Evolutionary conservation across 768 basidiomycete genomes (phyloP).

Genomic region (Dioszegia hungarica): DNA sequence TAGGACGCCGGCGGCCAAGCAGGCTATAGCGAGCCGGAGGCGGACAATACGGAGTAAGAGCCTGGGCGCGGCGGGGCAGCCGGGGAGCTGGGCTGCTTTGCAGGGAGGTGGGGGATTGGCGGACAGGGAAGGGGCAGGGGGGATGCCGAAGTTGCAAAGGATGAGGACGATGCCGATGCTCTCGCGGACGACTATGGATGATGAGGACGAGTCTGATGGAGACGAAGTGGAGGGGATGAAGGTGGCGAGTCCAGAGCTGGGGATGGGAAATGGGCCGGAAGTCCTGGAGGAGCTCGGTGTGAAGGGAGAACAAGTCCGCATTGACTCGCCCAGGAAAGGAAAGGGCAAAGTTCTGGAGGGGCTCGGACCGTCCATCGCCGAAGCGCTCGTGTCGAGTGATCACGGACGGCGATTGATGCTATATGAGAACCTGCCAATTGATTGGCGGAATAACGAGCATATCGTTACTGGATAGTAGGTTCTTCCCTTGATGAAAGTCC

Average conservation of each 20-base stretch:
- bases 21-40: constrained; percentile 23
- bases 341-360: not conserved
- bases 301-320: too few species aligned
- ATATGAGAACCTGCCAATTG: constrained; percentile 41
- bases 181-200: not conserved
- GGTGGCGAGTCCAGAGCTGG: not conserved
- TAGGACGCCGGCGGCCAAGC: constrained; percentile 37
- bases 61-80: constrained; percentile 7
- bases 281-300: not conserved
- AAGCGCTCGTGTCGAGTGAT: constrained; percentile 30
- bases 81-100: not conserved
- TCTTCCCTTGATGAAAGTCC: not conserved
- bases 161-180: constrained; percentile 6
- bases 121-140: not conserved
- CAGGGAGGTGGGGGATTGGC: too few species aligned
- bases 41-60: constrained; percentile 15
- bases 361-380: constrained; percentile 28
- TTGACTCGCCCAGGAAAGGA: too few species aligned
- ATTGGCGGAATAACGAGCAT: constrained; percentile 48
- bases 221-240: not conserved
- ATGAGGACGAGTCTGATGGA: constrained; percentile 2
- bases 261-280: not conserved
- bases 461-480: constrained; percentile 47
- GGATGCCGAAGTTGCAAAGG: not conserved
- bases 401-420: constrained; percentile 35